Evolutionary conservation across 129 eudicot genomes (phyloP).

Genomic region (sunflower (Helianthus annuus)): HanXRQr2.0-SUNRISE NC_035436.2:195371571-195372070

Average conservation of each 20-base stretch:
- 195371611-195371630: slow-evolving; percentile 17
- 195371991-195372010: slow-evolving; percentile 93
- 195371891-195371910: too few species aligned
- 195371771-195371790: background rate
- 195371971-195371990: slow-evolving; percentile 44
- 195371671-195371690: slow-evolving; percentile 66
- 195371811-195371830: background rate
- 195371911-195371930: background rate
- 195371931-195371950: too few species aligned
- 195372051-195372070: slow-evolving; percentile 78
- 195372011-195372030: slow-evolving; percentile 91
- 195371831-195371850: background rate
- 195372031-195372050: slow-evolving; percentile 93
- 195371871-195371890: too few species aligned
- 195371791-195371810: too few species aligned
- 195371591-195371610: slow-evolving; percentile 22
- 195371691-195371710: slow-evolving; percentile 83
- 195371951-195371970: too few species aligned
- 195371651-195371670: slow-evolving; percentile 72
- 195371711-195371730: slow-evolving; percentile 79
- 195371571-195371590: slow-evolving; percentile 37
- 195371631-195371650: slow-evolving; percentile 85
- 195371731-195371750: slow-evolving; percentile 84
- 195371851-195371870: background rate
- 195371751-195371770: slow-evolving; percentile 4